Evolutionary conservation across 495 filamentous ascomycete genomes (phyloP).

Genomic region (Penicillium salamii): DNA sequence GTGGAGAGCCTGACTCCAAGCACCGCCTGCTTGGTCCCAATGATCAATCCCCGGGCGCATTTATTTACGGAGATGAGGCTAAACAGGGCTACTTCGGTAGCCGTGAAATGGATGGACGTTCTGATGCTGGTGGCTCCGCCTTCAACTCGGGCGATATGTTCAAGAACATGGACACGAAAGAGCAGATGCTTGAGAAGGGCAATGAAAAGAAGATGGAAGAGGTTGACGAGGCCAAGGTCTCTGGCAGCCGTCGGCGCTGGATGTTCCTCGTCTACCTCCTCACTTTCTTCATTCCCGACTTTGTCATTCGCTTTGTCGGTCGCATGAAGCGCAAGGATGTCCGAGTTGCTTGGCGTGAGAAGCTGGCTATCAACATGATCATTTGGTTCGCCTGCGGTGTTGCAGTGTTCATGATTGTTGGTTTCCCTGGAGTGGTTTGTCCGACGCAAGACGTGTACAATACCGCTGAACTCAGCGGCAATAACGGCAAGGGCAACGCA

Average conservation of each 20-base stretch:
- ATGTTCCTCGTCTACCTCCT: constrained; percentile 80
- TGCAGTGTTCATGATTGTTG: constrained; percentile 83
- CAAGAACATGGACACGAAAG: constrained; percentile 86
- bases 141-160: constrained; percentile 96
- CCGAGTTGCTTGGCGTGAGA: constrained; percentile 93
- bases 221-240: constrained; percentile 77
- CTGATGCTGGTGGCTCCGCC: constrained; percentile 85
- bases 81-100: constrained; percentile 78
- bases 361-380: constrained; percentile 95
- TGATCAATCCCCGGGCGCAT: constrained; percentile 57
- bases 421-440: constrained; percentile 85
- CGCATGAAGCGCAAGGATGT: constrained; percentile 91
- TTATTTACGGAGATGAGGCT: constrained; percentile 67
- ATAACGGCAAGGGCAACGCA: constrained; percentile 68
- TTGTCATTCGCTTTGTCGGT: constrained; percentile 72
- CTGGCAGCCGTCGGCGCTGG: constrained; percentile 87
- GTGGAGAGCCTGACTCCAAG: constrained; percentile 63
- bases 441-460: constrained; percentile 88
- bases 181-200: constrained; percentile 90
- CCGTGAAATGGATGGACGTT: constrained; percentile 78
- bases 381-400: constrained; percentile 87
- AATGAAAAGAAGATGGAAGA: constrained; percentile 88
- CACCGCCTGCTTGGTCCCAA: constrained; percentile 61
- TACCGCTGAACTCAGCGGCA: constrained; percentile 65
- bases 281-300: constrained; percentile 85